Percentiles rank a stretch among this genome's conserved stretches.
phyloP scores from a whole-genome alignment of 345 rosid genomes.

The Syzygium jambos region DNA sequence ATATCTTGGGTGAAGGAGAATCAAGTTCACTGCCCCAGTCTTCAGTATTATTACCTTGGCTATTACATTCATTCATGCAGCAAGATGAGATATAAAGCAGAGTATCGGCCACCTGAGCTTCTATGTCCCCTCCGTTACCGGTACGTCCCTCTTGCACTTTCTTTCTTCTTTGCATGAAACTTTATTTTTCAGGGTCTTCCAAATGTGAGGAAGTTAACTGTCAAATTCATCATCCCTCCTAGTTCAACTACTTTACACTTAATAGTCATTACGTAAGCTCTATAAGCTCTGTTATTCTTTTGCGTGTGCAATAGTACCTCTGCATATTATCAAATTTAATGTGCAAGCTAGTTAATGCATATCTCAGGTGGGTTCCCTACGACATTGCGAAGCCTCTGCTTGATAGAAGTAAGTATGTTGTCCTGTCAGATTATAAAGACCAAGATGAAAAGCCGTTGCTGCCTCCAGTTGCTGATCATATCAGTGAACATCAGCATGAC shows the following conservation, averaged over 20 bases:
- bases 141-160: conserved; percentile 36
- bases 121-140: conserved; percentile 86
- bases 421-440: conserved; percentile 50
- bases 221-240: neutral
- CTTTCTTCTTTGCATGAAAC: neutral
- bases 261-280: neutral
- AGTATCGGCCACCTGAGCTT: conserved; percentile 88
- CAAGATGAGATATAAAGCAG: conserved; percentile 99
- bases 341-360: neutral
- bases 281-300: neutral
- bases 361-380: conserved; percentile 87
- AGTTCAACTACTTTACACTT: neutral
- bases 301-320: neutral
- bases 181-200: neutral
- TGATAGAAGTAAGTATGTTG: conserved; percentile 56
- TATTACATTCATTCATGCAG: conserved; percentile 93
- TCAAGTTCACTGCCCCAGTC: conserved; percentile 56
- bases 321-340: neutral
- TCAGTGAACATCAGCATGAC: conserved; percentile 20
- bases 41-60: conserved; percentile 91
- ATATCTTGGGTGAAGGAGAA: conserved; percentile 72
- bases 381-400: conserved; percentile 57
- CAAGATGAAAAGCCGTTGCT: conserved; percentile 27
- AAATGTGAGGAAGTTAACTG: neutral
- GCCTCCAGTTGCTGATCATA: conserved; percentile 26